Evolutionary conservation across 2,329 filamentous ascomycete genomes (phyloP).

Genomic region (Gnomoniopsis sp.): DNA sequence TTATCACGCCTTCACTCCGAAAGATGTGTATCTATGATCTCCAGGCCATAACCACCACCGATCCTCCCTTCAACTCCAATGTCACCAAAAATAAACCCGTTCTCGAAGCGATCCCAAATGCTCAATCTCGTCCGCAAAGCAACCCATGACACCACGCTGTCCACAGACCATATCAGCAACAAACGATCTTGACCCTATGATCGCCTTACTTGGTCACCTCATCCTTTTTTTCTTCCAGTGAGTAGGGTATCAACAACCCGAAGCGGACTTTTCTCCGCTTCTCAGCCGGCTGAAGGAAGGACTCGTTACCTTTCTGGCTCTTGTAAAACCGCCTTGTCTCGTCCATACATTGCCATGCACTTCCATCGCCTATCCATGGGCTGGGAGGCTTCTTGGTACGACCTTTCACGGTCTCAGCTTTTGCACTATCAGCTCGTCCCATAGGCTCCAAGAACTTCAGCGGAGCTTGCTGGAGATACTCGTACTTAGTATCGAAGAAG

Average conservation of each 20-base stretch:
- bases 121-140: too few species aligned
- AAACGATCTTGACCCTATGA: neutral
- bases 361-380: neutral
- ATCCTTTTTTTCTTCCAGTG: neutral
- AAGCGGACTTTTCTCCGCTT: neutral
- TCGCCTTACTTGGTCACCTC: neutral
- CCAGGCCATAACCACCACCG: too few species aligned
- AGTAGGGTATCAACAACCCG: neutral
- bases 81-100: too few species aligned
- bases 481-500: conserved; percentile 6
- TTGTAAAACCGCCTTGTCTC: neutral
- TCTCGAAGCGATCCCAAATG: too few species aligned
- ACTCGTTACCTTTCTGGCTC: neutral
- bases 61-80: too few species aligned
- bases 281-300: neutral
- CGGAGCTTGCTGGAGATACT: conserved; percentile 11
- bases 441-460: neutral
- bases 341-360: neutral
- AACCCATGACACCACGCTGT: too few species aligned
- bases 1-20: too few species aligned
- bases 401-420: too few species aligned
- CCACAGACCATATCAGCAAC: too few species aligned
- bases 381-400: neutral
- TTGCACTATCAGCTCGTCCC: too few species aligned
- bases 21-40: too few species aligned